Evolutionary conservation across 805 yeast genomes (phyloP), one percentile per base, ranked within the genome.

Genomic region (Lachancea dasiensis): DNA sequence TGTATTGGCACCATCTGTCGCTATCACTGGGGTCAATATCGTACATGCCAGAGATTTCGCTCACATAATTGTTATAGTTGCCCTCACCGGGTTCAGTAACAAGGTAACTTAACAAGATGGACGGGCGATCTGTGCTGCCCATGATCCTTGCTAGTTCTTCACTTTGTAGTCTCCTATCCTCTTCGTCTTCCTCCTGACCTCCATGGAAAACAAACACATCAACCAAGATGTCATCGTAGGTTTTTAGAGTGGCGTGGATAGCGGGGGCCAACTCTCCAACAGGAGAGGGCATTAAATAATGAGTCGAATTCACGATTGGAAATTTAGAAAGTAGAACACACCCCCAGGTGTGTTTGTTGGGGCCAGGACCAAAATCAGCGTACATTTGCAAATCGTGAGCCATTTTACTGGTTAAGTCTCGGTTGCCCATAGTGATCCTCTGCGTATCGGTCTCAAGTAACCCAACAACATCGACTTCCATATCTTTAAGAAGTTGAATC

Each of bases 1-100:
- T 86, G 64, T 92, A 92, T 65, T 92, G 95, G 65, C 98, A 92
- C 98, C 98, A 92, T 65, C 98, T 77, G 56, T 92, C 98, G 79
- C 89, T 85, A 58, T 90, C 97, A 6, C 81, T 69, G 30, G 89
- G 81, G 60, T 92, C 98, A 46, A 92, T 87, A 60, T 92, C 98
- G 52, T 80, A 77, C 90, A 92, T 86, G 22, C 95, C 84, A 1
- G 90, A 78, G 48, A 68, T 61, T 34, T 81, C 83, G 52, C 94
- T 79, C 14, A 89, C 96, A 61, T 86, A 86, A 2, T 87, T 87
- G 64, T 85, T 81, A 69, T 90, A 90, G 63, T 92, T 90, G 8
- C 97, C 97, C 57, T 80, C 74, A 33, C 75, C 65, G 9, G 98
- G 97, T 24, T 73, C 75, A 1, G 95, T 86, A 13, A 92, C 97